Percentiles rank a stretch among this genome's conserved stretches.
Evolutionary conservation across 768 basidiomycete species (phyloP).

Genomic region (Mycena polygramma): DNA sequence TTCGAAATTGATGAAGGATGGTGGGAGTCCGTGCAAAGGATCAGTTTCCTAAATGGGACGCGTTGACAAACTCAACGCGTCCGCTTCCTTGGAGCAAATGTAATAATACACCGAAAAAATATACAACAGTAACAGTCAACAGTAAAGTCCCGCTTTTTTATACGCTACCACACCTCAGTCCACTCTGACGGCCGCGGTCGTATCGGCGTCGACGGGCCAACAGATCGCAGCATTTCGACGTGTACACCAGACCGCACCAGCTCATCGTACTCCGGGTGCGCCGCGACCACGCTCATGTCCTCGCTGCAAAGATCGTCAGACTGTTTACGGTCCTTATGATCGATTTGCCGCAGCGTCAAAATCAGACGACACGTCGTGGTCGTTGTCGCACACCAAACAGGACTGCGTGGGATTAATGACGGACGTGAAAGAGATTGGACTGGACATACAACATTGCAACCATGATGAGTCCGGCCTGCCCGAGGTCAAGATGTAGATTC

Average conservation of each 20-base stretch:
- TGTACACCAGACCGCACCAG: conserved; percentile 26
- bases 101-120: too few relatives aligned
- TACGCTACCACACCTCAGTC: background rate
- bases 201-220: conserved; percentile 35
- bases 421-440: background rate
- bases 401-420: conserved; percentile 18
- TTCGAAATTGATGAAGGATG: too few relatives aligned
- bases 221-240: conserved; percentile 35
- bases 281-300: background rate
- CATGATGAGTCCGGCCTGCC: conserved; percentile 24
- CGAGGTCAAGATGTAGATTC: background rate
- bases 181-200: conserved; percentile 7
- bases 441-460: conserved; percentile 38
- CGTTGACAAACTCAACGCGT: too few relatives aligned
- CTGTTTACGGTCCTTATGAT: background rate
- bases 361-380: conserved; percentile 36
- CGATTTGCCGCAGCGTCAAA: conserved; percentile 31
- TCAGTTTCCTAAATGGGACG: too few relatives aligned
- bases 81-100: too few relatives aligned
- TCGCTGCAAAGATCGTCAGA: background rate
- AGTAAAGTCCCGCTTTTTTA: too few relatives aligned
- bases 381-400: conserved; percentile 35
- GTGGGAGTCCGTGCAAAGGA: too few relatives aligned
- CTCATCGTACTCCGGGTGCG: conserved; percentile 33
- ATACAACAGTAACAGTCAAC: too few relatives aligned